Percentiles rank a stretch among this genome's conserved stretches.
phyloP scores from a whole-genome alignment of 2,329 filamentous ascomycete genomes.

The Stagonosporopsis cucurbitacearum region DNA sequence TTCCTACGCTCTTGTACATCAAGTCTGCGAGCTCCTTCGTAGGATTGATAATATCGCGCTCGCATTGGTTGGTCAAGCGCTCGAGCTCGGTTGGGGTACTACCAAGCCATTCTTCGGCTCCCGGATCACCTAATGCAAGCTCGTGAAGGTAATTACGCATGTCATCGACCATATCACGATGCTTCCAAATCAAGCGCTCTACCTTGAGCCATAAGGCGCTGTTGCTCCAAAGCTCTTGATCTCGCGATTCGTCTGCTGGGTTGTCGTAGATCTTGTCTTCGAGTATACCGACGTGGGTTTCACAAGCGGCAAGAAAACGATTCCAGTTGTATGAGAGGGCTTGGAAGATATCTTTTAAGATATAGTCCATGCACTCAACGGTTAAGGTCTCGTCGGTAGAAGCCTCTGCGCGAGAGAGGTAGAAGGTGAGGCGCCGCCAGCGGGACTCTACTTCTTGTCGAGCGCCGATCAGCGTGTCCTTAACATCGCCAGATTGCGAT shows the following conservation, averaged over 20 bases:
- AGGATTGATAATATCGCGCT: constrained; percentile 59
- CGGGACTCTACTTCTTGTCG: constrained; percentile 59
- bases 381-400: constrained; percentile 50
- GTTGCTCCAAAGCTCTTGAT: constrained; percentile 60
- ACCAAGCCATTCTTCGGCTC: constrained; percentile 52
- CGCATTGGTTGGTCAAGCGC: constrained; percentile 55
- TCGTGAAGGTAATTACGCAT: constrained; percentile 54
- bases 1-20: constrained; percentile 62
- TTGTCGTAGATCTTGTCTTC: constrained; percentile 58
- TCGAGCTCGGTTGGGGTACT: constrained; percentile 52
- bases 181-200: constrained; percentile 59
- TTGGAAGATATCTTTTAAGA: constrained; percentile 59
- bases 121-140: constrained; percentile 44
- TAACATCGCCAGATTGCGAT: constrained; percentile 54
- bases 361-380: constrained; percentile 58
- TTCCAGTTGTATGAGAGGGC: constrained; percentile 56
- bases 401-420: constrained; percentile 47
- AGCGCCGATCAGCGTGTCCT: constrained; percentile 59
- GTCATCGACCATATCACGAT: constrained; percentile 57
- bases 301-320: constrained; percentile 53
- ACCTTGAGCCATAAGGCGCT: constrained; percentile 60
- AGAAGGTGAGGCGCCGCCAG: constrained; percentile 61
- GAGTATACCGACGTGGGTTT: constrained; percentile 58
- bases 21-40: constrained; percentile 58
- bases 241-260: constrained; percentile 60